Percentiles rank a stretch among this genome's conserved stretches.
These are phyloP conservation scores for Colletotrichum cereale DNA, from an alignment of 2,329 filamentous ascomycete genomes.

Conservation along the genomic window DNA sequence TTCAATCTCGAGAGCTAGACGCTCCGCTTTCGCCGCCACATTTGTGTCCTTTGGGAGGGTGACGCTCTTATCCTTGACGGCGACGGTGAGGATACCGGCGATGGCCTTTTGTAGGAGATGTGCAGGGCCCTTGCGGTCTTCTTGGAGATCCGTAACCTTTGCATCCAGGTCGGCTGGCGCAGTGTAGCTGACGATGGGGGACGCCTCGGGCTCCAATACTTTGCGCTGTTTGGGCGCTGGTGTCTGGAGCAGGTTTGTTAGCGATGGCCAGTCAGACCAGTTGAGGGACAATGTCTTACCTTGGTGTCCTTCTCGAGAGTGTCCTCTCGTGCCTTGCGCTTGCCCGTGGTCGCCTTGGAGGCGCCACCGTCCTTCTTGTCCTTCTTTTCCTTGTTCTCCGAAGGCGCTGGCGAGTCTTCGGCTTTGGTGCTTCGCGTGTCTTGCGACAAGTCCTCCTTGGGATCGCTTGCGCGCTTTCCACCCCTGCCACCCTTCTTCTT, in stretches of 20 bases:
- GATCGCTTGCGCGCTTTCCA: slow-evolving; percentile 75
- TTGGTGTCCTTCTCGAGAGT: slow-evolving; percentile 65
- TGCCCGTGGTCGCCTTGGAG: slow-evolving; percentile 58
- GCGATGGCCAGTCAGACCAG: neutral
- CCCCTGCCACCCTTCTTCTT: slow-evolving; percentile 69
- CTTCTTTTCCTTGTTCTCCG: slow-evolving; percentile 57
- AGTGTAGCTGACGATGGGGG: slow-evolving; percentile 57
- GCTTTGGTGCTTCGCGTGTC: slow-evolving; percentile 44
- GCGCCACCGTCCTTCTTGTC: slow-evolving; percentile 60
- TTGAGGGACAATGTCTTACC: slow-evolving; percentile 51
- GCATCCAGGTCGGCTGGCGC: slow-evolving; percentile 65
- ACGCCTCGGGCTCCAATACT: slow-evolving; percentile 62
- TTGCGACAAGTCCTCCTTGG: slow-evolving; percentile 57
- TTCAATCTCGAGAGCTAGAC: slow-evolving; percentile 84
- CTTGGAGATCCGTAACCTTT: slow-evolving; percentile 68
- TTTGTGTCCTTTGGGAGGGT: slow-evolving; percentile 73
- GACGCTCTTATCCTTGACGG: slow-evolving; percentile 75
- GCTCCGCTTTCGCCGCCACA: slow-evolving; percentile 74
- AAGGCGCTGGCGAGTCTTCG: slow-evolving; percentile 57
- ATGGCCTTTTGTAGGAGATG: slow-evolving; percentile 79
- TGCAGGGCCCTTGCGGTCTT: slow-evolving; percentile 75
- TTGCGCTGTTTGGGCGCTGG: slow-evolving; percentile 65
- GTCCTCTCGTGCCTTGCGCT: slow-evolving; percentile 70
- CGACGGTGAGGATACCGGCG: slow-evolving; percentile 71
- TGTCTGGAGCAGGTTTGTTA: slow-evolving; percentile 49